Conservation (phyloP, 176 grass and related monocot species). For the Alloteropsis semialata region DNA sequence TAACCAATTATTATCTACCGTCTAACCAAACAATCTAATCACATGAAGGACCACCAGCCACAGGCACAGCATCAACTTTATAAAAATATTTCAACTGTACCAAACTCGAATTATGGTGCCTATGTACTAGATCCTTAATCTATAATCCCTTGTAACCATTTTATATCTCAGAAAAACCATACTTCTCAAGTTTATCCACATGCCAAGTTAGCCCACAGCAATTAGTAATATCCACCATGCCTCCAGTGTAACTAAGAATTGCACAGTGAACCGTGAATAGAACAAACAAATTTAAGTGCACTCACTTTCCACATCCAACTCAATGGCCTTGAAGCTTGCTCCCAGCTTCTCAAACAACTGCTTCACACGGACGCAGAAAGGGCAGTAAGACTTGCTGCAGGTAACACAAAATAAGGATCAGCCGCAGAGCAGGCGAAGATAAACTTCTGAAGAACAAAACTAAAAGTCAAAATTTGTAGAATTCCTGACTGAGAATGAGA, state of each 20-base stretch:
- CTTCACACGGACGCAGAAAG: conserved; percentile 54
- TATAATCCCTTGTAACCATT: not conserved
- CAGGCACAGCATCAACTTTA: not conserved
- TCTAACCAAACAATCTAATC: not conserved
- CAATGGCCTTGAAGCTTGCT: conserved; percentile 56
- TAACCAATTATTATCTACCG: not conserved
- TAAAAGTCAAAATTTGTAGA: not conserved
- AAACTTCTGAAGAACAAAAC: not conserved
- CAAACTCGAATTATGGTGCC: not conserved
- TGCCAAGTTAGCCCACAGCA: not conserved
- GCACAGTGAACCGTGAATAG: not conserved
- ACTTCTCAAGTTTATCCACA: not conserved
- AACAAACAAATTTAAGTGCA: not conserved
- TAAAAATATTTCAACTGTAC: not conserved
- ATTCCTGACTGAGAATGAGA: not conserved
- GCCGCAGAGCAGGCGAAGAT: not conserved
- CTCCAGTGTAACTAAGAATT: not conserved
- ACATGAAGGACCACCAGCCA: not conserved
- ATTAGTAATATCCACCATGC: not conserved
- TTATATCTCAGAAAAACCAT: not conserved
- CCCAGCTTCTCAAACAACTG: conserved; percentile 56
- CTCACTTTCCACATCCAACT: conserved; percentile 73
- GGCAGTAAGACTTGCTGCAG: conserved; percentile 66
- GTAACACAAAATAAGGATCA: not conserved
- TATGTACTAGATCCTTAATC: not conserved